Evolutionary conservation across 129 eudicot genomes (phyloP).

Genomic region (Saposhnikovia divaricata): DNA sequence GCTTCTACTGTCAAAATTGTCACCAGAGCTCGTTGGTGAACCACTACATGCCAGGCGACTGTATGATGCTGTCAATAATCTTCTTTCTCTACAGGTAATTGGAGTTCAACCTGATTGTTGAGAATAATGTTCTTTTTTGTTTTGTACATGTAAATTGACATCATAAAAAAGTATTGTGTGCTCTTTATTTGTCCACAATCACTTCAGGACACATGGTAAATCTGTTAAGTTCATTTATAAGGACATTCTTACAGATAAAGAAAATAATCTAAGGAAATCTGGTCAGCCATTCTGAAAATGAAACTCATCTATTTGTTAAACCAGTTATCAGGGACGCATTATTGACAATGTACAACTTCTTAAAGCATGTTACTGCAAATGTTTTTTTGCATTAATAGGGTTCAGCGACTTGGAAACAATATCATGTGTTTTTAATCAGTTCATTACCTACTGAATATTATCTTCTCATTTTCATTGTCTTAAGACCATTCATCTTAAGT

Average conservation of each 20-base stretch:
- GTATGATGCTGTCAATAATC: constrained; percentile 76
- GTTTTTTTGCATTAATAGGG: neutral
- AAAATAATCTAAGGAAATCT: neutral
- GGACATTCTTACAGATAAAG: no score
- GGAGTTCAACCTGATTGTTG: neutral
- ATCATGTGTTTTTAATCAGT: neutral
- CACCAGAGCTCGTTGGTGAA: constrained; percentile 72
- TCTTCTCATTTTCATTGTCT: neutral
- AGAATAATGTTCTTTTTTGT: neutral
- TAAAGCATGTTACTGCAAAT: neutral
- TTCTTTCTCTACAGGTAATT: constrained; percentile 79
- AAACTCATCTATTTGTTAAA: no score
- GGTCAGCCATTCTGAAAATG: no score
- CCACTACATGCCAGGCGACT: constrained; percentile 53
- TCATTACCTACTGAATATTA: no score
- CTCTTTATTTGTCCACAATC: neutral
- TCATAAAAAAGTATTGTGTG: neutral
- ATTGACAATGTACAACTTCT: no score
- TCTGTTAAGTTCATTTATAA: neutral
- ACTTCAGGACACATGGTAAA: neutral
- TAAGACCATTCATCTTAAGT: neutral
- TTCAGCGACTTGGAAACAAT: neutral
- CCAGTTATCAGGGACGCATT: no score
- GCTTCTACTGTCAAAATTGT: constrained; percentile 61
- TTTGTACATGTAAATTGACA: neutral